These are phyloP conservation scores for Bruguiera hainesii DNA, from an alignment of 441 rosid genomes.

Conservation along the genomic window DNA sequence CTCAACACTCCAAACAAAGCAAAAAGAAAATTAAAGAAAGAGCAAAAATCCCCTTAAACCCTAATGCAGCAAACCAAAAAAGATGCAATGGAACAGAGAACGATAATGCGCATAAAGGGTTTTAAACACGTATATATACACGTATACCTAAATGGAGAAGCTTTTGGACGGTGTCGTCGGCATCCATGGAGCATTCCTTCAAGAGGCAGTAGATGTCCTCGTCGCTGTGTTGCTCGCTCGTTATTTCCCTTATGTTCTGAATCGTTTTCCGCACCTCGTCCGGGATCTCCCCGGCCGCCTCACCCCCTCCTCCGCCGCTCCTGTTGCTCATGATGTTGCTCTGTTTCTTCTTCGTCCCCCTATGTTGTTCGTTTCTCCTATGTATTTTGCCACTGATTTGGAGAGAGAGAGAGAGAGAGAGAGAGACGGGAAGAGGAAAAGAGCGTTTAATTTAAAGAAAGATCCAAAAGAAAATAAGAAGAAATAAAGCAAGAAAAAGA, in stretches of 20 bases:
- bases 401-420: no score
- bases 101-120: not conserved
- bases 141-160: slow-evolving; percentile 61
- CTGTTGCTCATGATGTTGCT: slow-evolving; percentile 20
- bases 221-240: slow-evolving; percentile 77
- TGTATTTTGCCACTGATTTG: no score
- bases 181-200: slow-evolving; percentile 68
- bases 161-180: slow-evolving; percentile 73
- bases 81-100: slow-evolving; percentile 1
- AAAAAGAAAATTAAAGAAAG: not conserved
- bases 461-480: no score
- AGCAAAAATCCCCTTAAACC: slow-evolving; percentile 8
- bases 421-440: no score
- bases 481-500: no score
- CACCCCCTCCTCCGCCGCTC: slow-evolving; percentile 23
- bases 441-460: no score
- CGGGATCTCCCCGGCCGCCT: slow-evolving; percentile 38
- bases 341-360: no score
- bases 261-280: slow-evolving; percentile 40
- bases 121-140: not conserved
- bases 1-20: not conserved
- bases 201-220: slow-evolving; percentile 76
- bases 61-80: not conserved
- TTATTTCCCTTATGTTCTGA: slow-evolving; percentile 65
- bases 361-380: no score